phyloP scores from a whole-genome alignment of 139 green algal species.

The Closterium sp. region DNA sequence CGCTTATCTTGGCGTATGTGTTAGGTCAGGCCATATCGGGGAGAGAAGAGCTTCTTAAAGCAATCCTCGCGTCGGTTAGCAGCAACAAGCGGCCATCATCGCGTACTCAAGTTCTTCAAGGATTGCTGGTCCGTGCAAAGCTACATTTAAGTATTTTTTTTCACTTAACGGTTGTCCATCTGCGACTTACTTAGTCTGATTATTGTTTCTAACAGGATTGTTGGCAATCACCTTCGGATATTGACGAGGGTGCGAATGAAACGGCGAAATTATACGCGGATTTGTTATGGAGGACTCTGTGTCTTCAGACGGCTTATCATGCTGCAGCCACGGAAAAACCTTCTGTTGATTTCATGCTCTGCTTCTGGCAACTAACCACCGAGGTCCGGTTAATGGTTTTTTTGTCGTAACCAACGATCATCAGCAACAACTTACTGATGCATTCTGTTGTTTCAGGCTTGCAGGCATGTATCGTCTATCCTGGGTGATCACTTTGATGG shows the following conservation, averaged over 20 bases:
- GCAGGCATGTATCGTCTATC: background rate
- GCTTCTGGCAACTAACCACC: background rate
- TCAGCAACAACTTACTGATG: background rate
- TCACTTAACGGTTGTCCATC: too few species aligned
- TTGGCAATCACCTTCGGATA: background rate
- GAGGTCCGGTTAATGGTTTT: background rate
- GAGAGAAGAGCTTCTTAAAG: background rate
- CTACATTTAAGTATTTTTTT: too few species aligned
- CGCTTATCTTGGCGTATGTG: background rate
- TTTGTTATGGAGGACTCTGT: background rate
- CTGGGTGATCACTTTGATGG: background rate
- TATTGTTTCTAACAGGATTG: background rate
- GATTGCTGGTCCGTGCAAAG: background rate
- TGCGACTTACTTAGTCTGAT: background rate
- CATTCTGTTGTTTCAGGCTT: background rate
- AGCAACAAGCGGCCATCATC: background rate
- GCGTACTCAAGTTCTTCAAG: background rate
- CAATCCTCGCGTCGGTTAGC: background rate
- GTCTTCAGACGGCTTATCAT: background rate
- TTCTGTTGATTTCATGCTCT: background rate
- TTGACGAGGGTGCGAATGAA: background rate
- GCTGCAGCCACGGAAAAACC: background rate
- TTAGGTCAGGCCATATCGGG: background rate
- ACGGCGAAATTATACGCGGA: background rate
- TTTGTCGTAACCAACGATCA: background rate